phyloP scores from a whole-genome alignment of 164 flowering plant species.

The Nelumbo lutea region DNA sequence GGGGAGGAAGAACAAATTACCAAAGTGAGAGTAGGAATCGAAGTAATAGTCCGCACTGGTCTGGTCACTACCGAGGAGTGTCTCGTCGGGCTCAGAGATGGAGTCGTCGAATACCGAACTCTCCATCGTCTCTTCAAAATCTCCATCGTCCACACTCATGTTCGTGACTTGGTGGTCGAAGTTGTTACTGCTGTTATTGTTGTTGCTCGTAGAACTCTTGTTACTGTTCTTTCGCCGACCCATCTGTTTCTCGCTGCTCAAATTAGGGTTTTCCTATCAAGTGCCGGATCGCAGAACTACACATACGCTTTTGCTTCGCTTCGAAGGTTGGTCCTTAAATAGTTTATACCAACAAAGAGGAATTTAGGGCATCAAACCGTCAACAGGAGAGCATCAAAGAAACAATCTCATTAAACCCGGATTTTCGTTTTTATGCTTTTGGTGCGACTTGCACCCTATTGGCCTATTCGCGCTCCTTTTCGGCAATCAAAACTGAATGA shows the following conservation, averaged over 20 bases:
- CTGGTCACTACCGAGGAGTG: conserved; percentile 41
- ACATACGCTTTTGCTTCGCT: neutral
- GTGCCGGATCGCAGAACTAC: neutral
- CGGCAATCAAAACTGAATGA: no score
- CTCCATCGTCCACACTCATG: conserved; percentile 27
- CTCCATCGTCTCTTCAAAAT: conserved; percentile 23
- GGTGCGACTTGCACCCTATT: no score
- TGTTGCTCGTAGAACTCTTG: conserved; percentile 18
- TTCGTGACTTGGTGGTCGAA: conserved; percentile 20
- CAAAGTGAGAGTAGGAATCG: conserved; percentile 99
- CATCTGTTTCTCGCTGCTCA: conserved; percentile 18
- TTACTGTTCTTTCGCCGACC: conserved; percentile 31
- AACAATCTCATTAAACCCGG: no score
- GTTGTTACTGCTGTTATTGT: conserved; percentile 3
- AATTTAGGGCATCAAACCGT: no score
- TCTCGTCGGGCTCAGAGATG: conserved; percentile 26
- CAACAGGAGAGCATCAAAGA: no score
- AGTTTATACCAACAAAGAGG: no score
- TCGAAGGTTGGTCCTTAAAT: neutral
- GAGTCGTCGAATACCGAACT: conserved; percentile 42
- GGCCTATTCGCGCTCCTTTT: no score
- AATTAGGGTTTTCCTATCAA: conserved; percentile 23
- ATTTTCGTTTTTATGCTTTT: no score
- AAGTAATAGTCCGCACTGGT: conserved; percentile 99
- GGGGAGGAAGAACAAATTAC: conserved; percentile 28